A percentile compares a stretch with the other conserved stretches of the same genome.
phyloP scores from a whole-genome alignment of 345 rosid genomes.

The Gossypium thurberi region DNA sequence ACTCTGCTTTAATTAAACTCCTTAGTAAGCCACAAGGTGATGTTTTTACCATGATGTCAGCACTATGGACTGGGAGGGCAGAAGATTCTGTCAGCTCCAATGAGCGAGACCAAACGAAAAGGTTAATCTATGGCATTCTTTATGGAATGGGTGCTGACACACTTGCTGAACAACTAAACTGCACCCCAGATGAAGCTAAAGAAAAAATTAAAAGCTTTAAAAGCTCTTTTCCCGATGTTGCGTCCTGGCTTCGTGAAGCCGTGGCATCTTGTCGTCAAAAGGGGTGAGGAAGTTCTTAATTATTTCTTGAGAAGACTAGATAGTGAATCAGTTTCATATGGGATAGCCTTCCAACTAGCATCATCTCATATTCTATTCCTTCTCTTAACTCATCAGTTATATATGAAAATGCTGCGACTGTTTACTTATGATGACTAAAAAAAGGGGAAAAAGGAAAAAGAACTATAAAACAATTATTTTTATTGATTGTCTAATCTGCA shows the following conservation, averaged over 20 bases:
- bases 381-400: background rate
- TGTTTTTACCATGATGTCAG: constrained; percentile 87
- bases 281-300: constrained; percentile 47
- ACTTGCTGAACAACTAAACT: constrained; percentile 81
- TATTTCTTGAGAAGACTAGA: background rate
- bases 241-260: constrained; percentile 70
- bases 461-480: background rate
- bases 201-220: constrained; percentile 79
- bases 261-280: constrained; percentile 61
- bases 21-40: constrained; percentile 75
- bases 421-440: background rate
- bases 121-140: constrained; percentile 90
- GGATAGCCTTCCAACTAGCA: background rate
- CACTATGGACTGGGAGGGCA: constrained; percentile 75
- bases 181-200: constrained; percentile 76
- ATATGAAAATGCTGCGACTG: background rate
- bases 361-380: background rate
- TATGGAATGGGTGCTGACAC: constrained; percentile 96
- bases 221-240: constrained; percentile 77
- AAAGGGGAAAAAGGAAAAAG: background rate
- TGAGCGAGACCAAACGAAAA: constrained; percentile 87
- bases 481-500: background rate
- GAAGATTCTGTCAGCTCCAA: constrained; percentile 49
- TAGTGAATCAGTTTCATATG: background rate
- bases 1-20: constrained; percentile 63